These are phyloP conservation scores for Vaccinium corymbosum DNA, from an alignment of 148 eudicot genomes.

Conservation along the genomic window DNA sequence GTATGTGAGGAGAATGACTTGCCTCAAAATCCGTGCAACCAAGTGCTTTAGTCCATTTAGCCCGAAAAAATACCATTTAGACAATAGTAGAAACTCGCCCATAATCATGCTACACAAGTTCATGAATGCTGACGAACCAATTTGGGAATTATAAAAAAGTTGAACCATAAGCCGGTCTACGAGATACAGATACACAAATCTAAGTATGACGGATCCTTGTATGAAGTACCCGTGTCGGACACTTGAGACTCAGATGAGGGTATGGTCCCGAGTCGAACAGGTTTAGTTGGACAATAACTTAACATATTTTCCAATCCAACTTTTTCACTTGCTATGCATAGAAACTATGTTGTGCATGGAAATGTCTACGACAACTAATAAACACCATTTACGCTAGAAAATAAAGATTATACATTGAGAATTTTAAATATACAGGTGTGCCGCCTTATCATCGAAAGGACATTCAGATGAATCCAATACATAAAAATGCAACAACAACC, in stretches of 20 bases:
- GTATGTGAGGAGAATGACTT: no score
- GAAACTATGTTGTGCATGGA: no score
- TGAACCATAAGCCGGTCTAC: background rate
- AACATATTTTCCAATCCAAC: no score
- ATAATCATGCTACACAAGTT: background rate
- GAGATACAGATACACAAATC: background rate
- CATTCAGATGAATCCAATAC: background rate
- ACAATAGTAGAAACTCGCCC: no score
- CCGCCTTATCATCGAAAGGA: background rate
- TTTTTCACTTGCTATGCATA: no score
- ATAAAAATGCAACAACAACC: no score
- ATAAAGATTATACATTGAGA: background rate
- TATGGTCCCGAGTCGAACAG: background rate
- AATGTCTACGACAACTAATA: no score
- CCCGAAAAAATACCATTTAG: no score
- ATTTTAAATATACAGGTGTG: background rate
- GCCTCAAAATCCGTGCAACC: no score
- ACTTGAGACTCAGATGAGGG: background rate
- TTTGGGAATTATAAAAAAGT: background rate
- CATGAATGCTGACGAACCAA: background rate
- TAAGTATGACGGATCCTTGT: background rate
- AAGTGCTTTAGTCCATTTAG: no score
- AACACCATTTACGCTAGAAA: background rate
- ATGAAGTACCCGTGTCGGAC: background rate
- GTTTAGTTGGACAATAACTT: background rate